Base-by-base conservation (phyloP, 108 stramenopile species). In the Pseudonitzschia multistriata region DNA sequence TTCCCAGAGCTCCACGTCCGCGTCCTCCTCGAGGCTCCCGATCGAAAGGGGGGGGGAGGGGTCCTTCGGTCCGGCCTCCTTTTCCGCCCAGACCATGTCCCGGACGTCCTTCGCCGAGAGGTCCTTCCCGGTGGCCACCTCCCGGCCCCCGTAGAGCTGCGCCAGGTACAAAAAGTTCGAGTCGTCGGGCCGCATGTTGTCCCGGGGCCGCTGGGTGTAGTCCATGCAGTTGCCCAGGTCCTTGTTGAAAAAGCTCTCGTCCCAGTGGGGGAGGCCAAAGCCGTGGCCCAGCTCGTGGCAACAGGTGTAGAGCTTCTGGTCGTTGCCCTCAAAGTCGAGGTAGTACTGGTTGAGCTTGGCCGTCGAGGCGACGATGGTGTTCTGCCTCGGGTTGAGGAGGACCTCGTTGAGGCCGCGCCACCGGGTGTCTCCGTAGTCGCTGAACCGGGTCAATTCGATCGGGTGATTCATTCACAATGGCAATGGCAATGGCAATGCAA, bases 181-280 rank as follows among this genome's bases (percentile, higher is more conserved):
- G 8, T 72, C 72, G 56, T 89, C 87, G 2, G 93, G 93, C 49
- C 65, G 66, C 70, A 71, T 74, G 72, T 89, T 89, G 27, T 66
- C 73, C 37, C 84, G 74, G 0, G 90, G 90, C 39, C 67, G 66
- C 31, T 77, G 78, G 54, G 77, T 79, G 60, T 84, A 83, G 55
- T 83, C 89, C 93, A 94, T 94, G 61, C 93, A 94, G 55, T 88
- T 90, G 3, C 90, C 90, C 52, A 87, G 67, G 60, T 91, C 92
- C 5, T 36, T n/a, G 71, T 94, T 94, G 55, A 70, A 74, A 66
- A 94, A 90, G 67, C 85, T 80, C 65, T 91, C 93, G 66, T 94
- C 93, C 37, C 73, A 85, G 59, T 94, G 93, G 8, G 87, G 88
- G 40, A 94, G 62, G 5, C 93, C 93, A 70, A 89, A 81, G 27